Base-by-base conservation (phyloP, 306 rosid species). In the Vachellia pachyceras region DNA sequence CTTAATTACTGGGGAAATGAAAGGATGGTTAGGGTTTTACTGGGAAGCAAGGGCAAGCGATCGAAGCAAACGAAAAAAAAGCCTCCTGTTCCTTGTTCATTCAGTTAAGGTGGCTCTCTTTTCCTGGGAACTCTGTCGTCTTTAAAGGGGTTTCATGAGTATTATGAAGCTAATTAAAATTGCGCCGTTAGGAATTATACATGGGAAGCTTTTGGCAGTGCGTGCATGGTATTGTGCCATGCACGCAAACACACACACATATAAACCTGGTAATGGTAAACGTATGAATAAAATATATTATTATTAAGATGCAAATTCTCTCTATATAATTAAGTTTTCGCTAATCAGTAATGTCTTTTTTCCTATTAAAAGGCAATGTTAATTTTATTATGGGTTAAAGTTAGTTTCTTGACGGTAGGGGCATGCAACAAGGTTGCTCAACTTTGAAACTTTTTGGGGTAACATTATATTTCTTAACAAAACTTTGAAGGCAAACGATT, bases 21-120 rank as follows among this genome's bases (percentile, higher is more conserved):
- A 14, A 14, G n/a, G 58, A 50, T 50, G 22, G 3, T 66, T 69
- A 63, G 84, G 86, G 86, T 39, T 39, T 66, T 67, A 13, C 22
- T 73, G 84, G 84, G 65, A 79, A 81, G 84, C 80, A 81, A 75
- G 79, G 79, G 92, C 95, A 86, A 82, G 97, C 86, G 95, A 14
- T n/a, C n/a, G n/a, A n/a, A 50, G n/a, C 6, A 49, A 49, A 2
- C 2, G n/a, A n/a, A n/a, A 49, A 49, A 6, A 7, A 17, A 2
- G 33, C 33, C 33, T 55, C 5, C 9, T 8, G 25, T 55, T 8
- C 33, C 33, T 55, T 55, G 29, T 55, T 55, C 10, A 55, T 55
- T 20, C 63, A 55, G 33, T n/a, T 33, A 20, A 55, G 20, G 33
- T 8, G 63, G 63, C 13, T 54, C 22, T 18, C 60, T n/a, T 54